phyloP scores from a whole-genome alignment of 768 basidiomycete genomes.

The Macrolepiota albuminosa region DNA sequence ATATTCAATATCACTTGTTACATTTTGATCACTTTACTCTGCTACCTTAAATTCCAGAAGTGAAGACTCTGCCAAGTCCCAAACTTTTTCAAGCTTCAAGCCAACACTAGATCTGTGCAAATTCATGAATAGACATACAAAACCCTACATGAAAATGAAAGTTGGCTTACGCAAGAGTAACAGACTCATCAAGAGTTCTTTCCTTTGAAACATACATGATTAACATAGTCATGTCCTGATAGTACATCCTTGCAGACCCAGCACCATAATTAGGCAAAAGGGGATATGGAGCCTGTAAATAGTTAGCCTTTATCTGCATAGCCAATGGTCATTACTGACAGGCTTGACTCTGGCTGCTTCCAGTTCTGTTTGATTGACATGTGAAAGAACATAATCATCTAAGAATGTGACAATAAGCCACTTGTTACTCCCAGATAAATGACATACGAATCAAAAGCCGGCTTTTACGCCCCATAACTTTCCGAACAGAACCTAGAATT shows the following conservation, averaged over 20 bases:
- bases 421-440: neutral
- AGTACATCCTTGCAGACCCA: slow-evolving; percentile 33
- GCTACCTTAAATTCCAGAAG: slow-evolving; percentile 1
- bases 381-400: slow-evolving; percentile 6
- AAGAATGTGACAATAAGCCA: neutral
- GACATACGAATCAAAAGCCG: slow-evolving; percentile 7
- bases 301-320: neutral
- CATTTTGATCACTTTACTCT: neutral
- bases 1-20: too few species aligned
- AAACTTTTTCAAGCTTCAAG: slow-evolving; percentile 4
- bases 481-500: slow-evolving; percentile 26
- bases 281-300: slow-evolving; percentile 33
- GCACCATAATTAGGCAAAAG: slow-evolving; percentile 43
- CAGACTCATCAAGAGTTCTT: slow-evolving; percentile 35
- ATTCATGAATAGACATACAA: neutral
- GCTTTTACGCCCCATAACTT: slow-evolving; percentile 26
- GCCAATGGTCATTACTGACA: neutral
- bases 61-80: slow-evolving; percentile 8
- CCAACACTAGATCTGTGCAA: neutral
- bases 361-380: slow-evolving; percentile 1
- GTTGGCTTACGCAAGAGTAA: slow-evolving; percentile 10
- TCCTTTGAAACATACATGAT: slow-evolving; percentile 37
- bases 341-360: neutral
- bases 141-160: neutral
- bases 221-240: slow-evolving; percentile 44